Percentiles rank a stretch among this genome's conserved stretches.
phyloP scores from a whole-genome alignment of 169 alveolate species.

The Plasmodium gonderi region DNA sequence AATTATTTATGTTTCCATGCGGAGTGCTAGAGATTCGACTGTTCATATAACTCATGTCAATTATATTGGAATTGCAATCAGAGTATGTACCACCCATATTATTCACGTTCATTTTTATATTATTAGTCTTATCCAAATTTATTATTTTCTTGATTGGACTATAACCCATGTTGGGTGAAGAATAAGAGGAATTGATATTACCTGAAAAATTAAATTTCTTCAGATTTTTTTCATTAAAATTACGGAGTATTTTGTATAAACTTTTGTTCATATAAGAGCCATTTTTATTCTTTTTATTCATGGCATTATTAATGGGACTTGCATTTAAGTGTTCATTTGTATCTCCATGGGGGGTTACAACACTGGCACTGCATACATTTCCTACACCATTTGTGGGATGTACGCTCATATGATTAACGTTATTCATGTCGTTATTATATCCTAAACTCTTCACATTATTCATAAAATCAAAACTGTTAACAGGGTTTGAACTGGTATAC shows the following conservation, averaged over 20 bases:
- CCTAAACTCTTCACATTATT: background rate
- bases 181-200: background rate
- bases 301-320: background rate
- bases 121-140: conserved; percentile 13
- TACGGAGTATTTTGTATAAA: background rate
- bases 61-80: background rate
- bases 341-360: background rate
- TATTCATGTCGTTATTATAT: background rate
- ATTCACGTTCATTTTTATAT: background rate
- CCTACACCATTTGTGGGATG: background rate
- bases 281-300: background rate
- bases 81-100: background rate
- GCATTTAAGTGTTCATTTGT: background rate
- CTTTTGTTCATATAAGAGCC: background rate
- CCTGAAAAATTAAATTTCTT: background rate
- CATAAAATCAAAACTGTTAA: background rate
- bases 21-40: background rate
- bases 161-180: background rate
- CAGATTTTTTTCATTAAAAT: conserved; percentile 13
- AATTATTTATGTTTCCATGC: background rate
- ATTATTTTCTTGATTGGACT: background rate
- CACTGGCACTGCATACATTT: background rate
- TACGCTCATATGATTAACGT: background rate
- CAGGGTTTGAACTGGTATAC: background rate
- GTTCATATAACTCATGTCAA: background rate